Conservation (phyloP, 192 early-diverging fungal species). For the Mortierella claussenii region DNA sequence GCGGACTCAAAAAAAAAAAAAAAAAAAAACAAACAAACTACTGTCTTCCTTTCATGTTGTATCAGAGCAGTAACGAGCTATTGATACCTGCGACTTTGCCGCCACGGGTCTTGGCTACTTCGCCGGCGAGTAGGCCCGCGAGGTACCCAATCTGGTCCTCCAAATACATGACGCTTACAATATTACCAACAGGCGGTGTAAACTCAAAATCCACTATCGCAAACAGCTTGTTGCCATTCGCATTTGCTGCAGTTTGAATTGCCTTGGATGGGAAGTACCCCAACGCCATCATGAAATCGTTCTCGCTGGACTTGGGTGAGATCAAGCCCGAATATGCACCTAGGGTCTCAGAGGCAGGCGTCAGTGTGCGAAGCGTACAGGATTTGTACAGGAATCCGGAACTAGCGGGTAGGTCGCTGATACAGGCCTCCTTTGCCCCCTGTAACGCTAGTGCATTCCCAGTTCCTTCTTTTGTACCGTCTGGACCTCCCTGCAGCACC, state of each 20-base stretch:
- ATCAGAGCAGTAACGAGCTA: too few relatives aligned
- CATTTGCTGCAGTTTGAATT: constrained; percentile 30
- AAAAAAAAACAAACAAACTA: neutral
- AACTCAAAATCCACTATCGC: constrained; percentile 53
- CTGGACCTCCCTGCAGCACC: constrained; percentile 49
- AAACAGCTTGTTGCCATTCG: constrained; percentile 49
- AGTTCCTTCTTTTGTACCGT: constrained; percentile 49
- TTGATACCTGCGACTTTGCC: constrained; percentile 49
- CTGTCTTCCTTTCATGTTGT: too few relatives aligned
- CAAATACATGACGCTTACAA: constrained; percentile 51
- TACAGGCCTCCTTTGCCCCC: constrained; percentile 44
- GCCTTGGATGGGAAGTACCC: constrained; percentile 51
- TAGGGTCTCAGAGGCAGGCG: constrained; percentile 28
- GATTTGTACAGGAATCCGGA: constrained; percentile 23
- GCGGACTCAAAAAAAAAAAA: too few relatives aligned
- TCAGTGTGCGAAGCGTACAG: constrained; percentile 28
- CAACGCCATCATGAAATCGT: constrained; percentile 49
- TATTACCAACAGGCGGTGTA: constrained; percentile 48
- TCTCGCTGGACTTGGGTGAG: constrained; percentile 23
- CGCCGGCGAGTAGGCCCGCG: constrained; percentile 46
- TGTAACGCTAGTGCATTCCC: constrained; percentile 41
- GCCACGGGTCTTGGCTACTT: constrained; percentile 42
- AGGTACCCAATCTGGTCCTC: constrained; percentile 55
- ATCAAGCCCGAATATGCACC: constrained; percentile 42
- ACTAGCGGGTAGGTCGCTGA: constrained; percentile 2